Conservation (phyloP, 148 eudicot genomes). For the Vaccinium corymbosum region DNA sequence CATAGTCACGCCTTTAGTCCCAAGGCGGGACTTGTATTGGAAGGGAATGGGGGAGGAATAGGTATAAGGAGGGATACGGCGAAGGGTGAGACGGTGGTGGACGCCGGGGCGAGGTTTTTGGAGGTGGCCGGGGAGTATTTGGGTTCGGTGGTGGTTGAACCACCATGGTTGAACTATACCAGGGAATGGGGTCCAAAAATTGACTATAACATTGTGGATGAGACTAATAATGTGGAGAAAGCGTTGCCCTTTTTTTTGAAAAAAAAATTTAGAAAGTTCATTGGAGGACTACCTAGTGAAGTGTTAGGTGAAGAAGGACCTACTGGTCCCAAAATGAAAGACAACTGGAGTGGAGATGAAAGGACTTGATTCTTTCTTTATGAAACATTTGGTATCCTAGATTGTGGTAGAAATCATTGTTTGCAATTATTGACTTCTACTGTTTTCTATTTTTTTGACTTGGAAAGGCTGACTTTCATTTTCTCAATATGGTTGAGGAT, state of each 20-base stretch:
- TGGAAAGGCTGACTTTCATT: not conserved
- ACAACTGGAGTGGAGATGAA: constrained; percentile 44
- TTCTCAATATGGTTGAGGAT: not conserved
- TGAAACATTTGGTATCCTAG: not conserved
- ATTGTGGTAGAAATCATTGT: not conserved
- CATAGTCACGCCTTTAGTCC: constrained; percentile 32
- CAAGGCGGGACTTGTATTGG: constrained; percentile 17
- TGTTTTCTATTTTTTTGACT: not conserved
- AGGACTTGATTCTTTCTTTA: constrained; percentile 7
- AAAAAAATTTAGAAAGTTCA: constrained; percentile 12
- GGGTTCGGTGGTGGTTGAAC: constrained; percentile 25
- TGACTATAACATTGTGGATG: constrained; percentile 23
- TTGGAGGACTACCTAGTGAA: constrained; percentile 28
- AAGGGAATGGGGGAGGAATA: constrained; percentile 21
- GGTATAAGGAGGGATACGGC: constrained; percentile 33
- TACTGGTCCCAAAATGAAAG: constrained; percentile 38
- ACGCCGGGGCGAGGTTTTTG: constrained; percentile 22
- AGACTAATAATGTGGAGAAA: constrained; percentile 22
- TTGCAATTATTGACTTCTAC: not conserved
- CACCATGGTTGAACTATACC: constrained; percentile 34
- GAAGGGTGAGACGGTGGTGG: constrained; percentile 23
- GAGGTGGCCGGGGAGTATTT: constrained; percentile 27
- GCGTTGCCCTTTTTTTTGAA: constrained; percentile 26
- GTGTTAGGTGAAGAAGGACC: constrained; percentile 48
- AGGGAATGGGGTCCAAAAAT: constrained; percentile 47